Conservation (phyloP, 2,329 filamentous ascomycete species). For the Curvularia lunata region DNA sequence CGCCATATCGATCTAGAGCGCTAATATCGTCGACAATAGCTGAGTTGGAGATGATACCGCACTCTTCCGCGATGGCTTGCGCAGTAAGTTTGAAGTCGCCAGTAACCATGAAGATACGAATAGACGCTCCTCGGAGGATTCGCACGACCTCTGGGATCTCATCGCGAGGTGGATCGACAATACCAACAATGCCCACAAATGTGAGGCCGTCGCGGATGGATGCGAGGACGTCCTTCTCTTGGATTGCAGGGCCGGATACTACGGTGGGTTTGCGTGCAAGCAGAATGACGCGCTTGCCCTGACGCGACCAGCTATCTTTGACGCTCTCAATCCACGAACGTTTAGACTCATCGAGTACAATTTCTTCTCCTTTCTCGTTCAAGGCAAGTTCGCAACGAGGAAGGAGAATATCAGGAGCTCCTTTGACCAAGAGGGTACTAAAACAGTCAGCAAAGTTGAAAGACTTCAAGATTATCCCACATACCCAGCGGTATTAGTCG, state of each 20-base stretch:
- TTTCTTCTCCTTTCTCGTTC: conserved; percentile 60
- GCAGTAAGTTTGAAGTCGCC: conserved; percentile 80
- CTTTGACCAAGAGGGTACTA: conserved; percentile 73
- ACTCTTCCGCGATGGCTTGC: conserved; percentile 73
- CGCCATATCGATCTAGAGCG: conserved; percentile 54
- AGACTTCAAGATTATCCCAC: not conserved
- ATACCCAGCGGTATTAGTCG: conserved; percentile 29
- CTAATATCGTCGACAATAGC: conserved; percentile 60
- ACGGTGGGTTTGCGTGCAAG: conserved; percentile 66
- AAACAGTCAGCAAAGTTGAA: conserved; percentile 12
- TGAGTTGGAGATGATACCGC: conserved; percentile 69
- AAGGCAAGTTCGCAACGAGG: conserved; percentile 66
- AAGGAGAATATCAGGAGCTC: conserved; percentile 76
- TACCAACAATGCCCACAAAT: conserved; percentile 63
- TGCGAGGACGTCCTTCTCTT: conserved; percentile 64
- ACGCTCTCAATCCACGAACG: conserved; percentile 60
- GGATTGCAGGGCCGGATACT: conserved; percentile 52
- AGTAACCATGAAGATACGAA: conserved; percentile 82
- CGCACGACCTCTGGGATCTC: conserved; percentile 65
- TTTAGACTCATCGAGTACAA: conserved; percentile 56
- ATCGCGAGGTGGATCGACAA: conserved; percentile 65
- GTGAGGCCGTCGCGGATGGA: conserved; percentile 59
- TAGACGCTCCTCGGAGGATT: conserved; percentile 72
- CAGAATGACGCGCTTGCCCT: conserved; percentile 71
- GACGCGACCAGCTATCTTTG: conserved; percentile 72